Base-by-base conservation (phyloP, 2,329 filamentous ascomycete species). In the Beauveria pseudobassiana region DNA sequence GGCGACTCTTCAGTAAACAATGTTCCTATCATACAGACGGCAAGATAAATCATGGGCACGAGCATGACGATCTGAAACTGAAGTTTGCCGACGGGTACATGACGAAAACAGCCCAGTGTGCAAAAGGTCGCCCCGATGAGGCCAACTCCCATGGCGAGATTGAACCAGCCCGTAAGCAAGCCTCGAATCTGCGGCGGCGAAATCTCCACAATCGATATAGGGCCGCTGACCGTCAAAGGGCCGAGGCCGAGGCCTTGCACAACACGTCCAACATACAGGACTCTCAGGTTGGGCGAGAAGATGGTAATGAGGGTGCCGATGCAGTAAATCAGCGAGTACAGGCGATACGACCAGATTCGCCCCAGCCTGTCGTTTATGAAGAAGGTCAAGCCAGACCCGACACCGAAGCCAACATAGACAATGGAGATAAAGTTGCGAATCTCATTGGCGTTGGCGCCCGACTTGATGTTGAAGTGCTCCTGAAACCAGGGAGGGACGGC, bases 391-490 rank as follows among this genome's bases (percentile, higher is more conserved):
- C 59, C 67, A 2, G 73, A 49, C 30, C 64, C 60, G n/a, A 64
- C 40, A 57, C 53, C 59, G 20, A 48, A 58, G 7, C 64, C 64
- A 12, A 77, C 65, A 59, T 75, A 67, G 18, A 70, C 68, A 34
- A 76, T 63, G 5, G 75, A 76, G 46, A 77, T 68, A 62, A 74
- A 75, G 57, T 74, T 73, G n/a, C 59, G 64, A 28, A 73, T 72
- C 16, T 45, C n/a, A 10, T 14, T 16, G 18, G 64, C 56, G 3
- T 68, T 61, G 4, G 59, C 52, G 2, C 70, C 65, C 58, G 54
- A 57, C 4, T 68, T 67, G 49, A 71, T 62, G 9, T 65, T 65
- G 49, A 76, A 76, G 16, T 70, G 65, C 16, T 72, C 34, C 61
- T 73, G 68, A 76, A 76, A n/a, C 73, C 67, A 3, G 70, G 69